phyloP scores from a whole-genome alignment of 83 land plant species.

The Larix sibirica region DNA sequence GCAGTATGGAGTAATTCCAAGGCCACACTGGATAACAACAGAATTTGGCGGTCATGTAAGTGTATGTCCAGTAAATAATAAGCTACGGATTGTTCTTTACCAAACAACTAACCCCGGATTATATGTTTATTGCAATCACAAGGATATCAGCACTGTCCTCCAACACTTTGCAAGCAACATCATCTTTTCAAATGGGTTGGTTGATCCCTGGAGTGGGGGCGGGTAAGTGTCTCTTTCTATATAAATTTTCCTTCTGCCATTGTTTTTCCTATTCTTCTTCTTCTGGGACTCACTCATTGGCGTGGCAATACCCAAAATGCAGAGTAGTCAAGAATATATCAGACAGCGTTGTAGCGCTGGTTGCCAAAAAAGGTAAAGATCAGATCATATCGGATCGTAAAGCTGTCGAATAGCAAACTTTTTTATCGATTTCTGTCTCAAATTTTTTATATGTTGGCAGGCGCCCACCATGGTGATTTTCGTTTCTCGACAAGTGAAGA shows the following conservation, averaged over 20 bases:
- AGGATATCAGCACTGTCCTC: constrained; percentile 61
- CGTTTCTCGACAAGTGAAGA: constrained; percentile 57
- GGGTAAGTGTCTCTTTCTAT: constrained; percentile 36
- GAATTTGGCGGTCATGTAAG: constrained; percentile 72
- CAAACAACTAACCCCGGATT: background rate
- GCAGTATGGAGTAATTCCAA: constrained; percentile 36
- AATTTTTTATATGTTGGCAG: constrained; percentile 24
- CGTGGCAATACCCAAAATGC: constrained; percentile 5
- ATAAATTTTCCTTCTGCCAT: constrained; percentile 2
- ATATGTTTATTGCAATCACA: background rate
- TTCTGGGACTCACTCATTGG: background rate
- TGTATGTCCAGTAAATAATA: background rate
- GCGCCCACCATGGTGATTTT: constrained; percentile 81
- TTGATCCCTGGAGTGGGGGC: constrained; percentile 93
- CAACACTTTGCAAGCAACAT: constrained; percentile 80
- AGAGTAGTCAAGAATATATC: constrained; percentile 71
- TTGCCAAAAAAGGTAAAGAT: constrained; percentile 44
- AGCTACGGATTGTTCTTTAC: background rate
- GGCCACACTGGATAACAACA: constrained; percentile 72
- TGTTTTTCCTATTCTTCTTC: background rate
- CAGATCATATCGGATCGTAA: too few species aligned
- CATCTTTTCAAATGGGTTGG: constrained; percentile 80
- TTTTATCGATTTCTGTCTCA: background rate
- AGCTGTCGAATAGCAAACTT: background rate
- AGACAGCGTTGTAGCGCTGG: constrained; percentile 50